phyloP scores from a whole-genome alignment of 345 rosid species.

The Eutrema yunnanense region DNA sequence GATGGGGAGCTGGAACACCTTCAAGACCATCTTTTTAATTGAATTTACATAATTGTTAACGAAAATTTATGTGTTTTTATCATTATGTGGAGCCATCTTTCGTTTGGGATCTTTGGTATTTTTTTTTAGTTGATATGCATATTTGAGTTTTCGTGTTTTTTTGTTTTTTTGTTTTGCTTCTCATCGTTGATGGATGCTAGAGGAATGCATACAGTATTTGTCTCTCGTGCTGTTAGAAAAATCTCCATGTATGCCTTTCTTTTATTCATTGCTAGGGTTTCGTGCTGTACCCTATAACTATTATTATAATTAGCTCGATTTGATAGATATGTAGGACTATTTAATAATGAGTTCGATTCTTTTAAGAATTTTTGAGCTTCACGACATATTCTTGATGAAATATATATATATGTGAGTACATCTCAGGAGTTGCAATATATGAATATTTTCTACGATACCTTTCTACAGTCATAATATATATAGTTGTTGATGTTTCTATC shows the following conservation, averaged over 20 bases:
- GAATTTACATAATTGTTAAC: neutral
- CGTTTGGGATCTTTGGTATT: conserved; percentile 23
- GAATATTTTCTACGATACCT: neutral
- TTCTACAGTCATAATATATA: neutral
- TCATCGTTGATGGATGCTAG: conserved; percentile 1
- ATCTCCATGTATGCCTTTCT: conserved; percentile 16
- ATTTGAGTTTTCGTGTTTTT: neutral
- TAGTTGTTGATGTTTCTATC: neutral
- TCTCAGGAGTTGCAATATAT: neutral
- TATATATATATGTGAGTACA: neutral
- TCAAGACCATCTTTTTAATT: conserved; percentile 49
- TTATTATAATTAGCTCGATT: neutral
- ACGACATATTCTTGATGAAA: conserved; percentile 12
- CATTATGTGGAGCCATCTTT: conserved; percentile 21
- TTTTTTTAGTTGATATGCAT: conserved; percentile 21
- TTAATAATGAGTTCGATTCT: neutral
- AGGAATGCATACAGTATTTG: conserved; percentile 6
- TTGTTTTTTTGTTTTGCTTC: neutral
- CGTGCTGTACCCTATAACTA: neutral
- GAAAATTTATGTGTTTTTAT: conserved; percentile 21
- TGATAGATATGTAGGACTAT: neutral
- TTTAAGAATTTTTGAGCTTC: conserved; percentile 5
- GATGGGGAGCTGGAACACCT: conserved; percentile 55
- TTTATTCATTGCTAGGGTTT: conserved; percentile 23
- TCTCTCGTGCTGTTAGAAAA: neutral